Conservation (phyloP, 2,329 filamentous ascomycete species). For the Phialocephala sp. region DNA sequence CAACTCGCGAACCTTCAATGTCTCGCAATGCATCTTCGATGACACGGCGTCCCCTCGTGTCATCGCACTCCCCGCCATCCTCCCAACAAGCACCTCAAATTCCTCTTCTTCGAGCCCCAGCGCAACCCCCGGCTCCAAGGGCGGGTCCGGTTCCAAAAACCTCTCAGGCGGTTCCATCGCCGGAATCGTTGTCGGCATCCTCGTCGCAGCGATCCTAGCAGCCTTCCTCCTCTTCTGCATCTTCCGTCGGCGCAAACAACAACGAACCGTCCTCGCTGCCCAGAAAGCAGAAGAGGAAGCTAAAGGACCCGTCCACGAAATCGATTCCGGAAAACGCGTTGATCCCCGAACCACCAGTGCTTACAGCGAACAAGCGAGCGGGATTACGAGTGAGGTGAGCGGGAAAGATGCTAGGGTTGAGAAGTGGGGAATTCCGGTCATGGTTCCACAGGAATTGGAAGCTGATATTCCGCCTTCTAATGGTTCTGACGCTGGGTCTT, state of each 20-base stretch:
- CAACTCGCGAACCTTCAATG: slow-evolving; percentile 38
- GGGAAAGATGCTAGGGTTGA: slow-evolving; percentile 33
- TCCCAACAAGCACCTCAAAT: slow-evolving; percentile 17
- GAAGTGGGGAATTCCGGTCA: slow-evolving; percentile 36
- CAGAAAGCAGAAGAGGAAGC: slow-evolving; percentile 1
- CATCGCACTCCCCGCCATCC: slow-evolving; percentile 28
- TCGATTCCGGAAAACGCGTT: slow-evolving; percentile 26
- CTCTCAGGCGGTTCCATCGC: slow-evolving; percentile 32
- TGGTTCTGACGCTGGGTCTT: slow-evolving; percentile 8
- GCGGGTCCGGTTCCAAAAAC: not conserved
- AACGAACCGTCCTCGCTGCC: slow-evolving; percentile 1
- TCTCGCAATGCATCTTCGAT: slow-evolving; percentile 37
- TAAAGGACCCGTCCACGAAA: slow-evolving; percentile 23
- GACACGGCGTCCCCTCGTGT: slow-evolving; percentile 20
- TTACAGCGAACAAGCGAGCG: slow-evolving; percentile 29
- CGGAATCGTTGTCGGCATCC: slow-evolving; percentile 31
- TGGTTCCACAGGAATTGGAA: slow-evolving; percentile 37
- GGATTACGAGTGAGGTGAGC: slow-evolving; percentile 26
- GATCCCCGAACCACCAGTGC: slow-evolving; percentile 20
- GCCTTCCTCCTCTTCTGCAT: slow-evolving; percentile 26
- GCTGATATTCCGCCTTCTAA: slow-evolving; percentile 23
- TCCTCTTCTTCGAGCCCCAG: not conserved
- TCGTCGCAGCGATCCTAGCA: slow-evolving; percentile 23
- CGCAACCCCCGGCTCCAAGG: not conserved
- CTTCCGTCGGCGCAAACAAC: slow-evolving; percentile 16